Base-by-base conservation (phyloP, 495 filamentous ascomycete genomes). In the Paragyromitra xinjiangensis region DNA sequence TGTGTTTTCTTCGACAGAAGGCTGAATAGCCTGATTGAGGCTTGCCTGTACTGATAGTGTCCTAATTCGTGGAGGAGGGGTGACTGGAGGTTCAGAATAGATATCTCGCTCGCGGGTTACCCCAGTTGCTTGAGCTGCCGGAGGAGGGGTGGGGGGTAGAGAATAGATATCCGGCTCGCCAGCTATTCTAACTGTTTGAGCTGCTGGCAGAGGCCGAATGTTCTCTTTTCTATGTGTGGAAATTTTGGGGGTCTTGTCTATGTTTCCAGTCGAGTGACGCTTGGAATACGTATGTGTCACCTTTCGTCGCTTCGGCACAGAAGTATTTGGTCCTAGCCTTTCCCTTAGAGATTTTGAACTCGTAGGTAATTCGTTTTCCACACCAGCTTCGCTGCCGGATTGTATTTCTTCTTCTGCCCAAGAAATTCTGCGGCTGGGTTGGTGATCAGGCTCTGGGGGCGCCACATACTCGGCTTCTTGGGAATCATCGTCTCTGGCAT, bases 381-480 rank as follows among this genome's bases (percentile, higher is more conserved):
- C 70, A 26, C 26, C 45, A 45, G 71, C 66, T 19, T 71, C 45
- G 12, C 19, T 40, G 67, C 62, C 58, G 26, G 44, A 29, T 44
- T 80, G 75, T 37, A 59, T 64, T 40, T 69, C 75, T 6, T 63
- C 61, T 24, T 76, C 63, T 45, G 11, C 58, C 56, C n/a, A 37
- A 9, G 53, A 82, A 77, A 45, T 82, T 62, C 84, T 84, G 26
- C 37, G 64, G 53, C 39, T 64, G 26, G 74, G 50, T 22, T 65
- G 68, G 22, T 56, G 26, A 51, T 73, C 64, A 6, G 64, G 42
- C 8, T 69, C 72, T 44, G 69, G 40, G 24, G 80, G 84, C 71
- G 59, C 84, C 44, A 87, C 84, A 81, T 84, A 87, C 67, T 88
- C 86, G 14, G 59, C 61, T 19, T 86, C 83, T 26, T 84, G 84